These are phyloP conservation scores for Penicillium nordicum DNA, from an alignment of 2,329 filamentous ascomycete genomes.

Conservation along the genomic window DNA sequence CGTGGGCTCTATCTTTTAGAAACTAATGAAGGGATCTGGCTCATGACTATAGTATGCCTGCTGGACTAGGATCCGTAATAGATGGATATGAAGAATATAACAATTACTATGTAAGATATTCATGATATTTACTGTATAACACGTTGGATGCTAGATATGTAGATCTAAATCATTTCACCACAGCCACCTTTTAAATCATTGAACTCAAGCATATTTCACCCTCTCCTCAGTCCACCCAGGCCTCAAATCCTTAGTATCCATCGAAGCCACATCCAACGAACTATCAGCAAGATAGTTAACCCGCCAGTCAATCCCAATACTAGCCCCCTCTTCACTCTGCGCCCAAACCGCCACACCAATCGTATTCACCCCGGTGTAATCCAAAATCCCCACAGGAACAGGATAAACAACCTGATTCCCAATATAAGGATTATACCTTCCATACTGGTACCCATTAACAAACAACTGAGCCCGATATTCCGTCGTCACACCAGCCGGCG, in stretches of 20 bases:
- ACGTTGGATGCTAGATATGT: background rate
- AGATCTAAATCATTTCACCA: background rate
- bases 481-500: constrained; percentile 36
- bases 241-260: constrained; percentile 49
- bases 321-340: constrained; percentile 52
- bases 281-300: constrained; percentile 54
- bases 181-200: no score
- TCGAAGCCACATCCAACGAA: constrained; percentile 49
- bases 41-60: background rate
- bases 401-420: constrained; percentile 61
- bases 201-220: constrained; percentile 35
- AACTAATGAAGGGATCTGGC: no score
- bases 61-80: background rate
- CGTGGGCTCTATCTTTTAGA: background rate
- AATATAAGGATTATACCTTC: constrained; percentile 58
- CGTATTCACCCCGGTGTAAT: constrained; percentile 58
- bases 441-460: constrained; percentile 65
- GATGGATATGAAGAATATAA: background rate
- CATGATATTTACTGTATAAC: background rate
- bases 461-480: constrained; percentile 56
- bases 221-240: constrained; percentile 49
- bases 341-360: constrained; percentile 60
- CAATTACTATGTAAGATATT: background rate
- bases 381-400: constrained; percentile 57
- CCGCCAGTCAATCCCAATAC: constrained; percentile 50